phyloP scores from a whole-genome alignment of 148 eudicot genomes.

The Spergularia marina region DNA sequence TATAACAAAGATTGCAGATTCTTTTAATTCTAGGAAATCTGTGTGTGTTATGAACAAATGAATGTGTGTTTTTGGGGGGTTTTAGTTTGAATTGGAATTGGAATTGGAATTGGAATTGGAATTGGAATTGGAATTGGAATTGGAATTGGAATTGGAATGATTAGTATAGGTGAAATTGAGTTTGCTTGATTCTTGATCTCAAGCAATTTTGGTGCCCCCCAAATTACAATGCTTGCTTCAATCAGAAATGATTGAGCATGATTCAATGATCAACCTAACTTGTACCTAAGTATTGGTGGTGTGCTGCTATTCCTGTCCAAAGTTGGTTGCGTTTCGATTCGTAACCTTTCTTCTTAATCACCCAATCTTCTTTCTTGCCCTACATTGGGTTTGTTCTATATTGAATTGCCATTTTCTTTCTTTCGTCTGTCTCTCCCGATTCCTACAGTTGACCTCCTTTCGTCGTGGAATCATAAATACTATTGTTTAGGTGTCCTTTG shows the following conservation, averaged over 20 bases:
- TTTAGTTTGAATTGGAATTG: no score
- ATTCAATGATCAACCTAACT: conserved; percentile 11
- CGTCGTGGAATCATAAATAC: background rate
- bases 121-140: no score
- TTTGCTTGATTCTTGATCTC: conserved; percentile 11
- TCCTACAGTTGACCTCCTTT: background rate
- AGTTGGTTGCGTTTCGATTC: background rate
- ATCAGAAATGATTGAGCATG: conserved; percentile 1
- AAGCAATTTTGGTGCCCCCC: conserved; percentile 11
- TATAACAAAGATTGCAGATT: conserved; percentile 7
- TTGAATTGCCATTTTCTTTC: background rate
- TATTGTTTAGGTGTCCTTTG: conserved; percentile 7
- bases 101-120: no score
- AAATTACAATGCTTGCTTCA: conserved; percentile 16
- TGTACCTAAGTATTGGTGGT: conserved; percentile 9
- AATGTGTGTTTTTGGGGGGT: background rate
- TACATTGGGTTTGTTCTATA: background rate
- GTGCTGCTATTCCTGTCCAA: background rate
- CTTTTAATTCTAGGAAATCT: conserved; percentile 24
- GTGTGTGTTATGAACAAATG: conserved; percentile 19
- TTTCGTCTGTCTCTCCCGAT: background rate
- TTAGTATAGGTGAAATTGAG: background rate
- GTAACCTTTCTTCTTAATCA: background rate
- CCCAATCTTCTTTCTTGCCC: background rate
- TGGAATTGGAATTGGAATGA: no score